Percentiles rank a stretch among this genome's conserved stretches.
phyloP scores from a whole-genome alignment of 495 filamentous ascomycete species.

The Tuber magnatum region DNA sequence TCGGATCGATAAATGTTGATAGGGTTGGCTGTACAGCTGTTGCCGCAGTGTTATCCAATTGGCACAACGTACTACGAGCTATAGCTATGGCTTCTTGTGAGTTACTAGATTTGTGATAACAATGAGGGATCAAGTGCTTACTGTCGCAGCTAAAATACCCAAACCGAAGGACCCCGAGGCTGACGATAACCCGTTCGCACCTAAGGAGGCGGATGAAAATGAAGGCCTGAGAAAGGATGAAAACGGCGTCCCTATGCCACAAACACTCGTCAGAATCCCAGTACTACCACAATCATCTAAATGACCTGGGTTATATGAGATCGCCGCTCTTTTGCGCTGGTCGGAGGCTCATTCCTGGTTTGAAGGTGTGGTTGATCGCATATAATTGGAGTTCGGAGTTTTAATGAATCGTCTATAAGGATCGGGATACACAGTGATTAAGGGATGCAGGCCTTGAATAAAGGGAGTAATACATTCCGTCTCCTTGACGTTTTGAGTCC shows the following conservation, averaged over 20 bases:
- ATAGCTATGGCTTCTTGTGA: slow-evolving; percentile 96
- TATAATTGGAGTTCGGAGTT: slow-evolving; percentile 1
- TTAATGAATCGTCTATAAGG: neutral
- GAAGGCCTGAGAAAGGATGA: slow-evolving; percentile 43
- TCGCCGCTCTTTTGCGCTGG: neutral
- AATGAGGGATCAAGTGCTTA: slow-evolving; percentile 12
- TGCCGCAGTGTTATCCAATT: slow-evolving; percentile 85
- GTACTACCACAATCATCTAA: slow-evolving; percentile 21
- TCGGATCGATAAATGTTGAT: slow-evolving; percentile 21
- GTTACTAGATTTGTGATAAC: slow-evolving; percentile 4
- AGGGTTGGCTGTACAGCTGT: slow-evolving; percentile 55
- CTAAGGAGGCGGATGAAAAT: slow-evolving; percentile 40
- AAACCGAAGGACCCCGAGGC: slow-evolving; percentile 50
- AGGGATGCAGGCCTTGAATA: neutral
- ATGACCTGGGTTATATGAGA: slow-evolving; percentile 3
- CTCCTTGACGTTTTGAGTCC: neutral
- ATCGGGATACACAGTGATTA: neutral
- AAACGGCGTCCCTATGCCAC: slow-evolving; percentile 55
- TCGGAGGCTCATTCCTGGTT: neutral
- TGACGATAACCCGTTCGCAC: slow-evolving; percentile 36
- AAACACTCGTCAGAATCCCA: slow-evolving; percentile 75
- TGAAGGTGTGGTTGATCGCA: neutral
- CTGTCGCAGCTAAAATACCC: slow-evolving; percentile 51
- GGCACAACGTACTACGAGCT: slow-evolving; percentile 87
- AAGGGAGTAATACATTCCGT: neutral